phyloP scores from a whole-genome alignment of 169 alveolate species.

The Plasmodium berghei region DNA sequence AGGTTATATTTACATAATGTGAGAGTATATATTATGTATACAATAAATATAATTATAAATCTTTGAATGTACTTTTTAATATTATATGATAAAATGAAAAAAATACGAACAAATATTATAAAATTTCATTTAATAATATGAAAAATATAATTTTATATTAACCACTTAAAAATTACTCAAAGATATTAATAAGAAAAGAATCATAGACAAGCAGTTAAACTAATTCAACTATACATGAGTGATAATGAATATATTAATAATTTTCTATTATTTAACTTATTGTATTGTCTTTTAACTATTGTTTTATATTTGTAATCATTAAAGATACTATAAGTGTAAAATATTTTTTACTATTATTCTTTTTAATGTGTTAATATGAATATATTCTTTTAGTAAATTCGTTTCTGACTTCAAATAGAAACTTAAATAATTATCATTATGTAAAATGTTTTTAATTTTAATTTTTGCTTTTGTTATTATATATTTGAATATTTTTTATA shows the following conservation, averaged over 20 bases:
- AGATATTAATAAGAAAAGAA: slow-evolving; percentile 33
- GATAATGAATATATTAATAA: slow-evolving; percentile 33
- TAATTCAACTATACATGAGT: slow-evolving; percentile 49
- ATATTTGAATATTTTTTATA: not conserved
- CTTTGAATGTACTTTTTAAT: not conserved
- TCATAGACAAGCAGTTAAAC: slow-evolving; percentile 37
- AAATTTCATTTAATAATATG: too few species aligned
- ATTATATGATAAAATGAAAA: not conserved
- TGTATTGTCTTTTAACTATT: slow-evolving; percentile 27
- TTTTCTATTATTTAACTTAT: slow-evolving; percentile 24
- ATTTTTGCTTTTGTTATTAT: slow-evolving; percentile 14
- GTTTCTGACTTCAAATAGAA: slow-evolving; percentile 49
- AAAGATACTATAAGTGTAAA: slow-evolving; percentile 43
- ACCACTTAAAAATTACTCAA: slow-evolving; percentile 65
- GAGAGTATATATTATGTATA: not conserved
- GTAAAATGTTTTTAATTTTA: slow-evolving; percentile 19
- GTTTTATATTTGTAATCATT: slow-evolving; percentile 72
- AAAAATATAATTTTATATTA: too few species aligned
- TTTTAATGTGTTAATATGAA: slow-evolving; percentile 48
- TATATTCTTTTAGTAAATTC: slow-evolving; percentile 31
- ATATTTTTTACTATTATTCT: slow-evolving; percentile 35
- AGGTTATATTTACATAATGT: slow-evolving; percentile 26
- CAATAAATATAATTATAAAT: slow-evolving; percentile 8
- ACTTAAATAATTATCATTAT: slow-evolving; percentile 15
- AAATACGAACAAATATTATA: not conserved